These are phyloP conservation scores for Corinectria fuckeliana DNA, from an alignment of 2,329 filamentous ascomycete species.

Conservation along the genomic window DNA sequence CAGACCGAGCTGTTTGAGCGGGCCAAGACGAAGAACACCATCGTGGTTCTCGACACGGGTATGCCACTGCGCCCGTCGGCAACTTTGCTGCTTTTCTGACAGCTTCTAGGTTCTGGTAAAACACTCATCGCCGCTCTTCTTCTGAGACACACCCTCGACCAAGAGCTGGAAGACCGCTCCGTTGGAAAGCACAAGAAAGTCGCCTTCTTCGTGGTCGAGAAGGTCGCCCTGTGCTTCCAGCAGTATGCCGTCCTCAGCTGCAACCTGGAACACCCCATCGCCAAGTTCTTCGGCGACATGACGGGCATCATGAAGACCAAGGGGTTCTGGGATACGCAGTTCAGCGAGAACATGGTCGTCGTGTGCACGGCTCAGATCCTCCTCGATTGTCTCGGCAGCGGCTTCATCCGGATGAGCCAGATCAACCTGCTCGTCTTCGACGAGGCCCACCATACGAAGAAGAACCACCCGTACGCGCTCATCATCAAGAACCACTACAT, in stretches of 20 bases:
- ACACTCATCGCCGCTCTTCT: slow-evolving; percentile 93
- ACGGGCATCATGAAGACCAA: slow-evolving; percentile 48
- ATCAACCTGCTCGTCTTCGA: slow-evolving; percentile 95
- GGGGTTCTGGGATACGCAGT: slow-evolving; percentile 59
- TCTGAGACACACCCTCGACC: slow-evolving; percentile 75
- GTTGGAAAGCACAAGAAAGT: slow-evolving; percentile 66
- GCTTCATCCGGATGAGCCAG: slow-evolving; percentile 79
- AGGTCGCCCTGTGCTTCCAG: slow-evolving; percentile 88
- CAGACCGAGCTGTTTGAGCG: slow-evolving; percentile 90
- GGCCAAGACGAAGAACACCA: slow-evolving; percentile 84
- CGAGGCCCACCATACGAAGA: slow-evolving; percentile 95
- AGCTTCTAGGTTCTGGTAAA: slow-evolving; percentile 79
- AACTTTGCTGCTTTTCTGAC: background rate
- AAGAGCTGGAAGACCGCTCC: slow-evolving; percentile 75
- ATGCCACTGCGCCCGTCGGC: slow-evolving; percentile 10
- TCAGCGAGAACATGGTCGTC: slow-evolving; percentile 76
- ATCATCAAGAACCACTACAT: slow-evolving; percentile 90
- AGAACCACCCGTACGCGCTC: slow-evolving; percentile 86
- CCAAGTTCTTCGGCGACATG: slow-evolving; percentile 77
- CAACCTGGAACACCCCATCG: slow-evolving; percentile 80
- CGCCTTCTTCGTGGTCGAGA: slow-evolving; percentile 90
- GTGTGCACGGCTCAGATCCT: slow-evolving; percentile 93
- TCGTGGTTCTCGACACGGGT: slow-evolving; percentile 94
- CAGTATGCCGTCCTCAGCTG: slow-evolving; percentile 81
- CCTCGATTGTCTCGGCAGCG: slow-evolving; percentile 76